phyloP scores from a whole-genome alignment of 352 stramenopile genomes.

The Globisporangium sylvaticum region DNA sequence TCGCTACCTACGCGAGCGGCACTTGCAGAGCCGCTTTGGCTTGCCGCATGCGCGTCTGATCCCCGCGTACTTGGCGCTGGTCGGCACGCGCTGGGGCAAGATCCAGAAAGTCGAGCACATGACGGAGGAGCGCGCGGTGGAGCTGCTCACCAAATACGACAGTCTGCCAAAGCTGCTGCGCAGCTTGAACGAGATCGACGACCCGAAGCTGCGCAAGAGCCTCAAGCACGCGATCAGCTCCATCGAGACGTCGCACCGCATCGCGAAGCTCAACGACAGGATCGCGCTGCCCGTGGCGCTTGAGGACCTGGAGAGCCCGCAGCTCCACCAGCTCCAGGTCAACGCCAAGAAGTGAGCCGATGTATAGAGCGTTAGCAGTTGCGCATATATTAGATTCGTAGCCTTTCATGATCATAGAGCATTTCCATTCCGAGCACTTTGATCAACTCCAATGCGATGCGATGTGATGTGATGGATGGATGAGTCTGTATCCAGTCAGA shows the following conservation, averaged over 20 bases:
- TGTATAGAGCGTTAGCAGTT: neutral
- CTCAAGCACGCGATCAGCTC: conserved; percentile 68
- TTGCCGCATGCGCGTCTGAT: conserved; percentile 40
- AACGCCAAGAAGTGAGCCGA: neutral
- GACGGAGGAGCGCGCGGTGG: conserved; percentile 49
- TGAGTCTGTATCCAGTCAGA: neutral
- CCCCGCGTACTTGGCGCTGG: conserved; percentile 61
- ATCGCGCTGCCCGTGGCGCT: conserved; percentile 52
- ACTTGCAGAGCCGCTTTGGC: conserved; percentile 57
- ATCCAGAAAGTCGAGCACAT: conserved; percentile 53
- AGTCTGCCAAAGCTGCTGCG: conserved; percentile 54
- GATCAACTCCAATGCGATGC: neutral
- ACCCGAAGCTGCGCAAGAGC: conserved; percentile 43
- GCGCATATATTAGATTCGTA: neutral
- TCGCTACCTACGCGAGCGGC: conserved; percentile 57
- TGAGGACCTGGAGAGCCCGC: conserved; percentile 35
- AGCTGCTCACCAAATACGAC: conserved; percentile 61
- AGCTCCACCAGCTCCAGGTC: conserved; percentile 20
- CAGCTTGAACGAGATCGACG: conserved; percentile 56
- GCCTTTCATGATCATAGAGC: neutral
- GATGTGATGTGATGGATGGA: neutral
- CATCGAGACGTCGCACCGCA: conserved; percentile 77
- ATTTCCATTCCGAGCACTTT: neutral
- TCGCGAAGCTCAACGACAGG: conserved; percentile 58
- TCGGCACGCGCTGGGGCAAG: conserved; percentile 67